Evolutionary conservation across 768 basidiomycete species (phyloP).

Genomic region (Boletus tomentosulus): DNA sequence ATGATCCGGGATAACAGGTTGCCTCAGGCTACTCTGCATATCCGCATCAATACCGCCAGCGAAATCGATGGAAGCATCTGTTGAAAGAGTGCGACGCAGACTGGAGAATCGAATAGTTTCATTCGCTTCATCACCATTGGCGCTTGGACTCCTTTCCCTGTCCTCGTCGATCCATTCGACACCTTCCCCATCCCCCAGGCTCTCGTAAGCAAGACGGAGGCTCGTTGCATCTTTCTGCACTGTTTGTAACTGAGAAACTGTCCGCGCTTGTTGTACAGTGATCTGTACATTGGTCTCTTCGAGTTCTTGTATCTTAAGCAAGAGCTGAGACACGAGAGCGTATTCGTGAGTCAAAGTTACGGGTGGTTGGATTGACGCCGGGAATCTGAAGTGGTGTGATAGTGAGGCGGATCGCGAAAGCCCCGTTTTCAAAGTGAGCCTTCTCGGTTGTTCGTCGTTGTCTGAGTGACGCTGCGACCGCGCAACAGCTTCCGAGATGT

Average conservation of each 20-base stretch:
- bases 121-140: constrained; percentile 28
- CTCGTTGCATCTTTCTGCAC: constrained; percentile 71
- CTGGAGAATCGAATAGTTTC: constrained; percentile 31
- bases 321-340: constrained; percentile 63
- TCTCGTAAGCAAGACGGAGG: constrained; percentile 68
- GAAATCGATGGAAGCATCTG: constrained; percentile 21
- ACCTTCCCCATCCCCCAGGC: constrained; percentile 51
- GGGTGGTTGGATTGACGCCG: constrained; percentile 9
- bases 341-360: constrained; percentile 35
- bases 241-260: constrained; percentile 55
- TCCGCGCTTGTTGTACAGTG: constrained; percentile 58
- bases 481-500: constrained; percentile 26
- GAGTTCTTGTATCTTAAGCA: constrained; percentile 71
- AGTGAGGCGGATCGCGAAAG: constrained; percentile 26
- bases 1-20: constrained; percentile 10
- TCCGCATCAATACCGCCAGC: constrained; percentile 15
- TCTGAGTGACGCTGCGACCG: constrained; percentile 7
- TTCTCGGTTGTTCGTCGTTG: constrained; percentile 14
- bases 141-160: constrained; percentile 29
- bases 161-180: constrained; percentile 41
- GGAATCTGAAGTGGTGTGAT: constrained; percentile 16
- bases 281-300: constrained; percentile 71
- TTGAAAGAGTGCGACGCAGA: constrained; percentile 24
- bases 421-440: constrained; percentile 15
- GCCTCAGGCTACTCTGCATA: constrained; percentile 26